Evolutionary conservation across 2,329 filamentous ascomycete genomes (phyloP).

Genomic region (Neopestalotiopsis sp.): DNA sequence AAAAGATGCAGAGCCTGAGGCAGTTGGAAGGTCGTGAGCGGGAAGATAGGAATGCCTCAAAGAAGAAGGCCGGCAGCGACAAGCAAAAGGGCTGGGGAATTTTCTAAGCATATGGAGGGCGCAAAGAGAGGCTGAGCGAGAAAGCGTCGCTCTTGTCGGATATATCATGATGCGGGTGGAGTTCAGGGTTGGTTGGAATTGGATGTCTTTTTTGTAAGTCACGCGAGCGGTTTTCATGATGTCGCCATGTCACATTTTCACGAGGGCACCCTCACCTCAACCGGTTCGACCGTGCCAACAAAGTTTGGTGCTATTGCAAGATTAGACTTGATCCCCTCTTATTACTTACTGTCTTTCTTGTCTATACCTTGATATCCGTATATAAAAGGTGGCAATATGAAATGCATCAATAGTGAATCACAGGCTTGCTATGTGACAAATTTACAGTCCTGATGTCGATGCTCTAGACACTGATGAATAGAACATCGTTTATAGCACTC

Average conservation of each 20-base stretch:
- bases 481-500: no score
- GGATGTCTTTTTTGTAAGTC: conserved; percentile 14
- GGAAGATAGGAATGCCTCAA: conserved; percentile 40
- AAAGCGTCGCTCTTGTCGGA: not conserved
- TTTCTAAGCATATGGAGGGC: conserved; percentile 39
- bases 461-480: no score
- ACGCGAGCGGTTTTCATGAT: conserved; percentile 8
- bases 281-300: not conserved
- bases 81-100: conserved; percentile 56
- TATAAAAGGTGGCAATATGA: not conserved
- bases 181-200: conserved; percentile 6
- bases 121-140: not conserved
- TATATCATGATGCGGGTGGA: conserved; percentile 14
- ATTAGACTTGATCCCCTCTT: conserved; percentile 17
- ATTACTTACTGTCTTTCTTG: conserved; percentile 6
- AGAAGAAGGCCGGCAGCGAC: conserved; percentile 31
- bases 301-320: conserved; percentile 2
- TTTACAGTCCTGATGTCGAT: no score
- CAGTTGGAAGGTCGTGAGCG: conserved; percentile 80
- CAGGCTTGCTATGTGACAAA: not conserved
- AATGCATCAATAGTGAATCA: not conserved
- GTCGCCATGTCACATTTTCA: conserved; percentile 15
- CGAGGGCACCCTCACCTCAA: conserved; percentile 12
- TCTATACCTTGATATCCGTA: not conserved
- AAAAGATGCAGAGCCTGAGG: conserved; percentile 92